Evolutionary conservation across 768 basidiomycete species (phyloP).

Genomic region (Lactarius akahatsu): DNA sequence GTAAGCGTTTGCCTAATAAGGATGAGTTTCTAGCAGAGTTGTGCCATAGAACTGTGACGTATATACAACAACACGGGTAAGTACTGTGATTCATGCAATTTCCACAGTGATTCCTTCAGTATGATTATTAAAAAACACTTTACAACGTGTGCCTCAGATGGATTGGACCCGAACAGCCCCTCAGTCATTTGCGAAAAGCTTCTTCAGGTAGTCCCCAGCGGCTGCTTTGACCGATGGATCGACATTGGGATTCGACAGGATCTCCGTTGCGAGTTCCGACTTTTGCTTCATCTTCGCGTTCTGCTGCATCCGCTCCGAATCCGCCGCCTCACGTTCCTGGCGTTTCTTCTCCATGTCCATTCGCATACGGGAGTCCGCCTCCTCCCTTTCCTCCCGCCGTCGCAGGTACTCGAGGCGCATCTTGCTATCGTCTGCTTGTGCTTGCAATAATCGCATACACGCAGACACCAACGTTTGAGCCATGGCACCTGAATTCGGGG

Average conservation of each 20-base stretch:
- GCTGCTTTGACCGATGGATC: slow-evolving; percentile 64
- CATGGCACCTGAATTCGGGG: slow-evolving; percentile 48
- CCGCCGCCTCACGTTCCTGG: slow-evolving; percentile 55
- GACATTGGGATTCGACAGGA: slow-evolving; percentile 56
- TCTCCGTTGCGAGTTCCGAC: slow-evolving; percentile 64
- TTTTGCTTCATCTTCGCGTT: slow-evolving; percentile 56
- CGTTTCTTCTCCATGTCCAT: slow-evolving; percentile 54
- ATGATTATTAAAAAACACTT: not conserved
- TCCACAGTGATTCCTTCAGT: slow-evolving; percentile 21
- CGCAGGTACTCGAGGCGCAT: slow-evolving; percentile 68
- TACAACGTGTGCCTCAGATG: not conserved
- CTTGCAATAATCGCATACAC: slow-evolving; percentile 59
- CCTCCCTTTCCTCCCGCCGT: slow-evolving; percentile 67
- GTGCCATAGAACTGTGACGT: slow-evolving; percentile 11
- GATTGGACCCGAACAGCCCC: not conserved
- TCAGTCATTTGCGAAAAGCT: slow-evolving; percentile 51
- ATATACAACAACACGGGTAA: slow-evolving; percentile 12
- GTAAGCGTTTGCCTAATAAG: not conserved
- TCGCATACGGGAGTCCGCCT: slow-evolving; percentile 51
- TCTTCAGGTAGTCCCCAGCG: slow-evolving; percentile 71
- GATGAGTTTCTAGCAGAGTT: no score
- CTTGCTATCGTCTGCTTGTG: slow-evolving; percentile 68
- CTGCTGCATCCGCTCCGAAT: slow-evolving; percentile 54
- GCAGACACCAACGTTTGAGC: slow-evolving; percentile 57
- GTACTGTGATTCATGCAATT: slow-evolving; percentile 10